These are phyloP conservation scores for Amphicarpaea edgeworthii DNA, from an alignment of 306 rosid genomes.

Conservation along the genomic window DNA sequence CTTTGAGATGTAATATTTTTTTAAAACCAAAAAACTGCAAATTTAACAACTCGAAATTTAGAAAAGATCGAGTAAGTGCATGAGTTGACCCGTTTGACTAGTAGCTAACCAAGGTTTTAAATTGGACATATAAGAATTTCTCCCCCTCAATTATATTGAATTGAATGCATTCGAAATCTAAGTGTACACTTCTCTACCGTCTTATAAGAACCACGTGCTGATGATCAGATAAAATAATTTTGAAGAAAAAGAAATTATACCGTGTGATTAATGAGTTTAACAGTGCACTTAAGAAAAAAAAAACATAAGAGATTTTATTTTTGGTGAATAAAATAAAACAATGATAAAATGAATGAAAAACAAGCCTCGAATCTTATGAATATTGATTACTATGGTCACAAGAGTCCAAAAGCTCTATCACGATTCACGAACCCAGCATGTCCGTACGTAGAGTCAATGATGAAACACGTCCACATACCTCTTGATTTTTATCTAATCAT, in stretches of 20 bases:
- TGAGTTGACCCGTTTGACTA: neutral
- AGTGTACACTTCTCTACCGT: neutral
- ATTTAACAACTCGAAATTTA: too few species aligned
- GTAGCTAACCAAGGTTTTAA: too few species aligned
- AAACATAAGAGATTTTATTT: neutral
- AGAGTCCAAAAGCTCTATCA: neutral
- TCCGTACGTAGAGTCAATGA: neutral
- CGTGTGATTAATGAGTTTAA: neutral
- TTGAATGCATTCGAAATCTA: too few species aligned
- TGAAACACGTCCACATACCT: neutral
- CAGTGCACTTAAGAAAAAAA: neutral
- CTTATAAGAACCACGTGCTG: neutral
- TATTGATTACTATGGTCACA: neutral
- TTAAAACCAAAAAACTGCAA: too few species aligned
- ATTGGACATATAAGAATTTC: too few species aligned
- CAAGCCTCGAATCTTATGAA: neutral
- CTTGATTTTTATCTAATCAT: neutral
- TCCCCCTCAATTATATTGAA: too few species aligned
- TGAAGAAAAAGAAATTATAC: neutral
- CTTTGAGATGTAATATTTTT: too few species aligned
- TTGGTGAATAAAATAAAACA: too few species aligned
- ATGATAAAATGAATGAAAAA: neutral
- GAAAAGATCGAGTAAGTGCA: too few species aligned
- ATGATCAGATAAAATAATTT: neutral
- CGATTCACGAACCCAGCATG: constrained; percentile 10